Base-by-base conservation (phyloP, 2,329 filamentous ascomycete species). In the Xylariaceae sp. region DNA sequence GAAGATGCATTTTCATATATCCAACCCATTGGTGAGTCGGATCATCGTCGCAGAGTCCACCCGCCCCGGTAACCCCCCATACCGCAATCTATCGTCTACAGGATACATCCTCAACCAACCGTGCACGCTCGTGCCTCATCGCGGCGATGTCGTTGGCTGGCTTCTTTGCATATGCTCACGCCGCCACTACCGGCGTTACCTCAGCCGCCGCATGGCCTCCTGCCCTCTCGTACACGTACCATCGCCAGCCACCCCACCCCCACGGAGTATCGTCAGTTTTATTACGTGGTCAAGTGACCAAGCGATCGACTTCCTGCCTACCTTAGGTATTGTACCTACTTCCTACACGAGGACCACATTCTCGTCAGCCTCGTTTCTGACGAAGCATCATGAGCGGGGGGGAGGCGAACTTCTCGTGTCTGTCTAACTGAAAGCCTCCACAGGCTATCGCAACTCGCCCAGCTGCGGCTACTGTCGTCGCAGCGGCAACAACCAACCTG, bases 11-110 rank as follows among this genome's bases (percentile, higher is more conserved):
- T 60, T 41, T 65, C 63, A 42, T 70, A 65, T 58, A 63, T 75
- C 46, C 63, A 60, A 49, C 72, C 71, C 56, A 70, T 75, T 58
- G 72, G 72, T 75, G 58, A 68, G 71, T 60, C 19, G 34, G 33
- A 33, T 39, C 32, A 30, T 31, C 24, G 16, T 21, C 28, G 12
- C 22, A 18, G 18, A 14, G 19, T 29, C 31, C 45, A 27, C 22
- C 35, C 39, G 35, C 40, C 29, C 31, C 32, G 34, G 32, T 39
- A 39, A 37, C 35, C 44, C 46, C 40, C 38, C 25, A 33, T 15
- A 33, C 32, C 28, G 32, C 41, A 39, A n/a, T n/a, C n/a, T n/a
- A n/a, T n/a, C n/a, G n/a, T n/a, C n/a, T n/a, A n/a, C n/a, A n/a
- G n/a, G n/a, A n/a, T 39, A 30, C 46, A 32, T 52, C 49, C 40